These are phyloP conservation scores for Ramaria rubella DNA, from an alignment of 768 basidiomycete genomes.

Conservation along the genomic window DNA sequence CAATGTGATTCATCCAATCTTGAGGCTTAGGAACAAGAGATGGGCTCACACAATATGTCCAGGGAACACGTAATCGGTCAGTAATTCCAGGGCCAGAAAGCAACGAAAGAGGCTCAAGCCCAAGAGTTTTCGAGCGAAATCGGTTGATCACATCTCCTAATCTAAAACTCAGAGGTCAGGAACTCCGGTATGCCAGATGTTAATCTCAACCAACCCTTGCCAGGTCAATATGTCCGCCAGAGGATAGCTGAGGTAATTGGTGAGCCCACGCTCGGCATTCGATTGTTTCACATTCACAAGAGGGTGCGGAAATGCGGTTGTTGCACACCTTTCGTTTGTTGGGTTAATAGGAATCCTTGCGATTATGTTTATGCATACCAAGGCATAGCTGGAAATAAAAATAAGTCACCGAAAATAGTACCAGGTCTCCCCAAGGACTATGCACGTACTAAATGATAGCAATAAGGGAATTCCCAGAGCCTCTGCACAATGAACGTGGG, in stretches of 20 bases:
- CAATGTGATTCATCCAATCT: constrained; percentile 60
- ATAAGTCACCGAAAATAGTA: neutral
- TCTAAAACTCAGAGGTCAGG: constrained; percentile 25
- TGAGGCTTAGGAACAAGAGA: constrained; percentile 51
- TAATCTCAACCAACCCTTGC: constrained; percentile 40
- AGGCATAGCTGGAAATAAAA: constrained; percentile 49
- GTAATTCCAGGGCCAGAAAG: constrained; percentile 45
- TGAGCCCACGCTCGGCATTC: constrained; percentile 47
- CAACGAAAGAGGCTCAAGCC: constrained; percentile 40
- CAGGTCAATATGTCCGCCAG: constrained; percentile 55
- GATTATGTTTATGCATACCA: constrained; percentile 33
- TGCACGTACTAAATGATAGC: constrained; percentile 35
- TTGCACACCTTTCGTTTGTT: constrained; percentile 38
- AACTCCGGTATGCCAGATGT: neutral
- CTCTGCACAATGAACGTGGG: constrained; percentile 59
- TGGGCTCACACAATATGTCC: constrained; percentile 59
- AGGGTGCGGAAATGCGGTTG: constrained; percentile 52
- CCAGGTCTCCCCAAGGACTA: neutral
- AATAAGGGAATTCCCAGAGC: constrained; percentile 52
- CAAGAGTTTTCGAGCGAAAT: constrained; percentile 44
- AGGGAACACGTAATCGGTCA: constrained; percentile 50
- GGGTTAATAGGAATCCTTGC: neutral
- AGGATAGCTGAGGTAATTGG: constrained; percentile 52
- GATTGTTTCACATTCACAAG: constrained; percentile 51
- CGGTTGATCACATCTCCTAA: constrained; percentile 54